A percentile compares a stretch with the other conserved stretches of the same genome.
phyloP scores from a whole-genome alignment of 2,329 filamentous ascomycete species.

The Cordyceps cateniannulata region DNA sequence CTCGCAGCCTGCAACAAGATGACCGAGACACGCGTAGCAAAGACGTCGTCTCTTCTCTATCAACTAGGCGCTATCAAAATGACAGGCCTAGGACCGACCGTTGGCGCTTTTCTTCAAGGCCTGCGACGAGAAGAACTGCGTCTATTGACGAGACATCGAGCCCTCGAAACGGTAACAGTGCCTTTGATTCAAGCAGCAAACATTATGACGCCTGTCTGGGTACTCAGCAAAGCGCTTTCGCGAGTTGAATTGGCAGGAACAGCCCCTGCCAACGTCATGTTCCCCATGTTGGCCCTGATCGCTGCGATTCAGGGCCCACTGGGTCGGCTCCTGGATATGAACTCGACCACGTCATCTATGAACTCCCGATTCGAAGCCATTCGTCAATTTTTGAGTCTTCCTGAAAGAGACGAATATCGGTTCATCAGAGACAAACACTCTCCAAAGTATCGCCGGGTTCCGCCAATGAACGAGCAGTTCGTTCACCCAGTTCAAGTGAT shows the following conservation, averaged over 20 bases:
- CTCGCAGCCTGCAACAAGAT: background rate
- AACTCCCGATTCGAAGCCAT: background rate
- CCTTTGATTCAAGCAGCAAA: background rate
- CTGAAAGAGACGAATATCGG: conserved; percentile 7
- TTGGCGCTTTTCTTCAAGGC: background rate
- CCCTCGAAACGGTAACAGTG: background rate
- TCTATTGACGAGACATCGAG: background rate
- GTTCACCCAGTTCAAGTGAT: background rate
- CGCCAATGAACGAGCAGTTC: background rate
- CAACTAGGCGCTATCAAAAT: conserved; percentile 8
- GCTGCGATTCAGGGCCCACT: conserved; percentile 7
- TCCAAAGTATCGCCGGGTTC: background rate
- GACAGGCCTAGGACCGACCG: conserved; percentile 3
- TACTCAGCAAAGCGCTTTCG: background rate
- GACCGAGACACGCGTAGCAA: background rate
- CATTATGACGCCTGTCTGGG: conserved; percentile 4
- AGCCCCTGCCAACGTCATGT: background rate
- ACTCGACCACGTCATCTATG: conserved; percentile 1
- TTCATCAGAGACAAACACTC: background rate
- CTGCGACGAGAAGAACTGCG: background rate
- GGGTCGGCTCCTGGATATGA: conserved; percentile 1
- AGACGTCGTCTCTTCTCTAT: background rate
- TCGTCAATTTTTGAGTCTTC: background rate
- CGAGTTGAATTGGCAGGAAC: background rate
- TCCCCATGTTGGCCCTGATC: conserved; percentile 1